Base-by-base conservation (phyloP, 1,284 basidiomycete genomes). In the Singerocomus inundabilis region DNA sequence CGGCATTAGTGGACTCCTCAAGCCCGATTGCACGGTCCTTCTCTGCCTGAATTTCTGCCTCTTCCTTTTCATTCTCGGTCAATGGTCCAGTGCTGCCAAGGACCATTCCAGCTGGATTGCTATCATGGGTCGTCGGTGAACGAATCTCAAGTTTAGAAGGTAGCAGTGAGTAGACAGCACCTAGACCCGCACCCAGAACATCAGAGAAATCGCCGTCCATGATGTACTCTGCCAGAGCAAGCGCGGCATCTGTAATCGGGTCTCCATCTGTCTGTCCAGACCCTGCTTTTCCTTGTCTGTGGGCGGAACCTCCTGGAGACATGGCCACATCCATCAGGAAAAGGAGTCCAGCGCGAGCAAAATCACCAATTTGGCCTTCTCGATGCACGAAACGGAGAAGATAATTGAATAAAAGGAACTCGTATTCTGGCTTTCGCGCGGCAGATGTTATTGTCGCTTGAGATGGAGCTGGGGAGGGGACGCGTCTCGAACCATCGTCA, bases 201-300 rank as follows among this genome's bases (percentile, higher is more conserved):
- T 98, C 94, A 15, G 93, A 91, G 68, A 98, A 97, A 71, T 98
- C 95, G 8, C 94, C 93, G 61, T 97, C 91, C 15, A 97, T 79
- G 44, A 98, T 91, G 65, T 94, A 98, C 64, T 94, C 91, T 25
- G 88, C 91, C 38, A 94, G 75, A n/a, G 87, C 91, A 47, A 91
- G 75, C 11, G 86, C 85, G 5, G 91, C 90, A 60, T 93, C 90
- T 28, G 82, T 82, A 36, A 91, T 79, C 4, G 91, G 85, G 62
- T 93, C 91, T 8, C 69, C 66, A 12, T 66, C 55, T 5, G 63
- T 42, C 25, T 59, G 55, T 43, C 67, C 51, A 11, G 63, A 46
- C 9, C 37, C 33, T 15, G 45, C 37, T 25, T 66, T 70, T 10
- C 63, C 61, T 9, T 74, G 63, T 46, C 63, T 72, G 51, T 72